These are phyloP conservation scores for Pythium dissimile DNA, from an alignment of 352 stramenopile species.

Conservation along the genomic window DNA sequence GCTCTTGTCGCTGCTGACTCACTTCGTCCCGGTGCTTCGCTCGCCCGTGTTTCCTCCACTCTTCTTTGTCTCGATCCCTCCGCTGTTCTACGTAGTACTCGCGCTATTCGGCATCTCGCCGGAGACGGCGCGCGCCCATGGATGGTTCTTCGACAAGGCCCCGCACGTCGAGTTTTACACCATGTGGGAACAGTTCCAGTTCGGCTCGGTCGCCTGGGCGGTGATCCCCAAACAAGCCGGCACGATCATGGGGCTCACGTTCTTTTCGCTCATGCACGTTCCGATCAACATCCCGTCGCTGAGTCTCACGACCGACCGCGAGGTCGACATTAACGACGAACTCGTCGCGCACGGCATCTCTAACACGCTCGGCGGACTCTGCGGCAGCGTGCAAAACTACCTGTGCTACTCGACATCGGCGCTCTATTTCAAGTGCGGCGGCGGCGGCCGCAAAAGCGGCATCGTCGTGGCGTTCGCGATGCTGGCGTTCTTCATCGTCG, in stretches of 20 bases:
- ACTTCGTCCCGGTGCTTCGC: slow-evolving; percentile 30
- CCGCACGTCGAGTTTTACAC: slow-evolving; percentile 70
- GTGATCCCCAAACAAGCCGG: slow-evolving; percentile 72
- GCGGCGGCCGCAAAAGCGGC: slow-evolving; percentile 57
- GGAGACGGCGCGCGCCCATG: slow-evolving; percentile 52
- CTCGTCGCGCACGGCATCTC: slow-evolving; percentile 91
- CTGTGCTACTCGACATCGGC: slow-evolving; percentile 86
- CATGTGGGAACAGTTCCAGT: slow-evolving; percentile 74
- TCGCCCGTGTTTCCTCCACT: slow-evolving; percentile 71
- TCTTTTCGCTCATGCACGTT: slow-evolving; percentile 95
- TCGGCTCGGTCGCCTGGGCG: slow-evolving; percentile 57
- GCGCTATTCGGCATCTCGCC: slow-evolving; percentile 43
- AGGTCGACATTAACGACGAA: slow-evolving; percentile 93
- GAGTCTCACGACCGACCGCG: slow-evolving; percentile 75
- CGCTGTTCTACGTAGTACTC: slow-evolving; percentile 73
- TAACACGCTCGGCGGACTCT: slow-evolving; percentile 84
- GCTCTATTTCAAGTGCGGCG: slow-evolving; percentile 88
- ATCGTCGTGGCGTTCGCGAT: slow-evolving; percentile 66
- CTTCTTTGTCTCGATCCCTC: slow-evolving; percentile 79
- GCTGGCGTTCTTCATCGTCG: slow-evolving; percentile 87
- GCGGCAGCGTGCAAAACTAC: slow-evolving; percentile 90
- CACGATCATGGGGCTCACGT: slow-evolving; percentile 82
- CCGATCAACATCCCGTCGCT: slow-evolving; percentile 94
- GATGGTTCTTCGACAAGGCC: slow-evolving; percentile 75
- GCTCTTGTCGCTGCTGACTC: slow-evolving; percentile 49